Conservation (phyloP, 2,329 filamentous ascomycete species). For the Colletotrichum lentis region DNA sequence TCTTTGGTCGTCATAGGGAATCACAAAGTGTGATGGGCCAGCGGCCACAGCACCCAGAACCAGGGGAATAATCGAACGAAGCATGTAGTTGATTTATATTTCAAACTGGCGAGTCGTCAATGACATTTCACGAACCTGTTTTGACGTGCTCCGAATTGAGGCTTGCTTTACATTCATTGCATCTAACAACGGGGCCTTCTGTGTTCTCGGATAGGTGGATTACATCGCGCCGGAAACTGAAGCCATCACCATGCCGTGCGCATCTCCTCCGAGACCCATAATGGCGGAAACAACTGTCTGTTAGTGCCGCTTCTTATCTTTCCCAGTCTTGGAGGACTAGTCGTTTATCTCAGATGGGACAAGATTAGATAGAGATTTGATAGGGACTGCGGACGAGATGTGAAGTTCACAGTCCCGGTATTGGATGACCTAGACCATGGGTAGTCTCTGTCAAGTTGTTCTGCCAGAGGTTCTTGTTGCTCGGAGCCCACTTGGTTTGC, state of each 20-base stretch:
- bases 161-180: neutral
- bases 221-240: neutral
- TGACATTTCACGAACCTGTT: too few species aligned
- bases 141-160: neutral
- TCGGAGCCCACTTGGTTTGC: too few species aligned
- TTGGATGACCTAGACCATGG: neutral
- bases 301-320: constrained; percentile 7
- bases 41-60: neutral
- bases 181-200: neutral
- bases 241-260: constrained; percentile 6
- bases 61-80: neutral
- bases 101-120: too few species aligned
- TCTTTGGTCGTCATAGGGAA: constrained; percentile 33
- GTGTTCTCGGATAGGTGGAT: neutral
- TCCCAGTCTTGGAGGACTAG: neutral
- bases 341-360: neutral
- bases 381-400: neutral
- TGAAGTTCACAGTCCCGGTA: neutral
- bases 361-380: too few species aligned
- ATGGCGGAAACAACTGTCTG: too few species aligned
- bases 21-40: constrained; percentile 12
- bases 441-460: too few species aligned
- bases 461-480: too few species aligned
- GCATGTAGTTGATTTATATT: neutral
- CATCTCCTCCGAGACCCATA: neutral